Conservation (phyloP, 225 moss, liverwort and hornwort species). For the Takakia lepidozioides region DNA sequence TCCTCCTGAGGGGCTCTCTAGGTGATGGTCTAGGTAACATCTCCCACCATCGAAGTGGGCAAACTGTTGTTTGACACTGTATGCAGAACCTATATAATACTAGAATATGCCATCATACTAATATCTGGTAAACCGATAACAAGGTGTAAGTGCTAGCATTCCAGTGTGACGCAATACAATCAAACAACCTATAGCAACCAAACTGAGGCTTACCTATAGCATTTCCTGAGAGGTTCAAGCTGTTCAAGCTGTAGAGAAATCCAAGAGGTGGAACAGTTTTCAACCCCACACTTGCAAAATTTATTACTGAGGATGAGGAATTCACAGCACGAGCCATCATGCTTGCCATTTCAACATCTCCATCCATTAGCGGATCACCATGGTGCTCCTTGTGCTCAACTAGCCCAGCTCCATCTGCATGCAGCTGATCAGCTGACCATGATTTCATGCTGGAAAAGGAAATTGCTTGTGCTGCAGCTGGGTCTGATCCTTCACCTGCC, state of each 20-base stretch:
- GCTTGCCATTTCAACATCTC: constrained; percentile 70
- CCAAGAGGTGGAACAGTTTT: constrained; percentile 62
- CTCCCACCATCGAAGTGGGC: too few relatives aligned
- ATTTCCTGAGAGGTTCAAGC: constrained; percentile 77
- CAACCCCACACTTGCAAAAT: constrained; percentile 80
- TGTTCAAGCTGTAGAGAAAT: constrained; percentile 57
- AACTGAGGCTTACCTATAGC: constrained; percentile 32
- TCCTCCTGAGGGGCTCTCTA: too few relatives aligned
- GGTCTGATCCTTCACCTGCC: constrained; percentile 27
- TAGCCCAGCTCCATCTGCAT: constrained; percentile 18
- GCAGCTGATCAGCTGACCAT: constrained; percentile 24
- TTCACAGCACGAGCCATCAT: constrained; percentile 65
- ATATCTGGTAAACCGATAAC: too few relatives aligned
- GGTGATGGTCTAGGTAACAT: too few relatives aligned
- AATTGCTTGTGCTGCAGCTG: constrained; percentile 50
- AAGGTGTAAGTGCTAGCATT: too few relatives aligned
- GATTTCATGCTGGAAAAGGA: constrained; percentile 32
- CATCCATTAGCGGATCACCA: constrained; percentile 32
- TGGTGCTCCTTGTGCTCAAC: constrained; percentile 21
- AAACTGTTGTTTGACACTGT: too few relatives aligned
- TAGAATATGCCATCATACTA: too few relatives aligned
- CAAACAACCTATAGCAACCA: too few relatives aligned
- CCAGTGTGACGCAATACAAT: too few relatives aligned
- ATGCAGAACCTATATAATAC: too few relatives aligned
- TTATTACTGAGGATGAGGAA: constrained; percentile 70